Percentiles rank a stretch among this genome's conserved stretches.
Conservation (phyloP, 129 eudicot species). For the Centella asiatica region DNA sequence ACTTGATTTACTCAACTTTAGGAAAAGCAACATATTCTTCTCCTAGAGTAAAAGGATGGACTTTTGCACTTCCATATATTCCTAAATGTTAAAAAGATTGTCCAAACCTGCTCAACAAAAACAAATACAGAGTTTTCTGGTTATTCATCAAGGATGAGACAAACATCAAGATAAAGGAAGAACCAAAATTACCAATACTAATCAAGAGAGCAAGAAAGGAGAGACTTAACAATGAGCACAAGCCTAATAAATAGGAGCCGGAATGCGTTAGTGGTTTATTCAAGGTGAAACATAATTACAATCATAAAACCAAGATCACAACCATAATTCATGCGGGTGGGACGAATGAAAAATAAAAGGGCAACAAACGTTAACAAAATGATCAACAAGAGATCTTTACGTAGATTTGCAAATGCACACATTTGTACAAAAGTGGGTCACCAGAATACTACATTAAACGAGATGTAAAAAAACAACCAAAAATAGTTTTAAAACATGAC, state of each 20-base stretch:
- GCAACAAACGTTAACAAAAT: too few relatives aligned
- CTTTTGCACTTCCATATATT: constrained; percentile 1
- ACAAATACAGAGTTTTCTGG: background rate
- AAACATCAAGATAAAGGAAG: background rate
- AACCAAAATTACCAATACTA: background rate
- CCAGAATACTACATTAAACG: too few relatives aligned
- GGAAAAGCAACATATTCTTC: background rate
- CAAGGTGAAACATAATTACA: too few relatives aligned
- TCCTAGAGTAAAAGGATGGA: background rate
- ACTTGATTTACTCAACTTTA: constrained; percentile 6
- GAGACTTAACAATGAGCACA: background rate
- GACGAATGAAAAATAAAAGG: too few relatives aligned
- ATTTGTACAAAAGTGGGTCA: too few relatives aligned
- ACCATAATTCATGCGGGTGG: too few relatives aligned
- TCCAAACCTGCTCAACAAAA: constrained; percentile 2
- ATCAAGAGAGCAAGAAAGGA: background rate
- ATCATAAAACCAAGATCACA: too few relatives aligned
- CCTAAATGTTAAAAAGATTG: background rate
- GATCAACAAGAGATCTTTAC: too few relatives aligned
- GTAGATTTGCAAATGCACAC: too few relatives aligned
- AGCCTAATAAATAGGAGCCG: background rate
- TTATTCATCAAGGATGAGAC: background rate
- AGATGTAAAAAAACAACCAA: too few relatives aligned
- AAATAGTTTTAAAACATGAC: too few relatives aligned
- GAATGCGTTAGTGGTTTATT: too few relatives aligned